Evolutionary conservation across 495 filamentous ascomycete species (phyloP).

Genomic region (Pseudomonodictys pantanalensis): DNA sequence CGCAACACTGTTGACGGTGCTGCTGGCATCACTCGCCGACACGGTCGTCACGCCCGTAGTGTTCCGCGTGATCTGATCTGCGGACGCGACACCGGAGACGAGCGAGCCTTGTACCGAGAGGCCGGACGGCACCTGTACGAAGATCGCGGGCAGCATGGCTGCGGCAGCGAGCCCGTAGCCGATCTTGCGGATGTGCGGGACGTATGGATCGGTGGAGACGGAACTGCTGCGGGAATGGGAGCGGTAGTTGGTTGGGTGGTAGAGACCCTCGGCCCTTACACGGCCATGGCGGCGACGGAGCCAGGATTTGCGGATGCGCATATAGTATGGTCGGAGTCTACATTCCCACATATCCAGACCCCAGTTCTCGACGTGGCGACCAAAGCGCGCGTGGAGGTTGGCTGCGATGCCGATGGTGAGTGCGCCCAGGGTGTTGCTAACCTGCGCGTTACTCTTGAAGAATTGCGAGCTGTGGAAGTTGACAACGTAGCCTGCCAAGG

Average conservation of each 20-base stretch:
- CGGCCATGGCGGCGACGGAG: conserved; percentile 3
- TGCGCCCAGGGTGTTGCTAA: conserved; percentile 80
- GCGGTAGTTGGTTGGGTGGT: not conserved
- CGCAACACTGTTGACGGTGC: conserved; percentile 61
- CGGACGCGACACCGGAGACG: conserved; percentile 78
- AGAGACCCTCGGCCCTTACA: not conserved
- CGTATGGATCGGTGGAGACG: not conserved
- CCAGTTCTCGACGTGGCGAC: conserved; percentile 41
- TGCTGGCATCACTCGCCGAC: conserved; percentile 42
- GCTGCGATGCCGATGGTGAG: conserved; percentile 82
- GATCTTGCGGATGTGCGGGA: conserved; percentile 40
- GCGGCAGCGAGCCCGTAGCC: conserved; percentile 80
- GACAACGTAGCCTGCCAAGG: conserved; percentile 81
- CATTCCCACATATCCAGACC: conserved; percentile 40
- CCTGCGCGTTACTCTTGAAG: conserved; percentile 74
- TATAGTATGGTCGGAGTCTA: conserved; percentile 28
- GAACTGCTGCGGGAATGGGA: not conserved
- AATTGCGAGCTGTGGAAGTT: conserved; percentile 73
- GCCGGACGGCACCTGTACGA: conserved; percentile 89
- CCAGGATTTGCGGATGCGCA: conserved; percentile 17
- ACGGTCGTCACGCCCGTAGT: conserved; percentile 44
- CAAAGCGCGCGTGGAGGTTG: conserved; percentile 81
- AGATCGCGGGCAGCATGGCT: conserved; percentile 87
- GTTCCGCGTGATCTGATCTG: conserved; percentile 66
- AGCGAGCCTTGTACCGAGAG: conserved; percentile 80